Evolutionary conservation across 2,329 filamentous ascomycete genomes (phyloP), one percentile per base, ranked within the genome.

Genomic region (Apiospora phragmitis): DNA sequence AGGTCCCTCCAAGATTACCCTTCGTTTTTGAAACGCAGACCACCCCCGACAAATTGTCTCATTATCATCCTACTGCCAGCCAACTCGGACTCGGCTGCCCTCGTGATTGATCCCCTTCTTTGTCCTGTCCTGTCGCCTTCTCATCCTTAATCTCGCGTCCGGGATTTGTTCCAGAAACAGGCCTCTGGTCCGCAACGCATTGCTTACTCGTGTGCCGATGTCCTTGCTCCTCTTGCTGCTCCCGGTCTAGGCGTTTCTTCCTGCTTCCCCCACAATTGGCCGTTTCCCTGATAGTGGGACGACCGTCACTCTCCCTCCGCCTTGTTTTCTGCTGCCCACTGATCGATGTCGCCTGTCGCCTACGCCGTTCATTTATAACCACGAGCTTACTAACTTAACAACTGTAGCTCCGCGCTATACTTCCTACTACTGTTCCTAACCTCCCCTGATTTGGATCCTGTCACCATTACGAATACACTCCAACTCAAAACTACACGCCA

Each of bases 401-500:
- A 62, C 55, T 62, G 55, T 62, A 62, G 55, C 55, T 38, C 32
- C 29, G 29, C 55, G 55, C 55, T 62, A 62, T 62, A 62, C 32
- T 62, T 62, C 55, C 55, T 62, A n/a, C 55, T 62, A n/a, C 55
- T 38, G 55, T 62, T 9, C 32, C 55, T 62, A 62, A 62, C 35
- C 55, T 21, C 32, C 55, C 32, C 35, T 38, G 32, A 24, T 6
- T 38, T n/a, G 18, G 29, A 62, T 14, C 38, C 32, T 24, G 29
- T 62, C 55, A 62, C 55, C 32, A 62, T 62, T 62, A 62, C 55
- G 55, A 62, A 38, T 62, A 62, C 55, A 43, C 65, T 69, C 71
- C 65, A 65, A 51, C 65, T 69, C 62, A 59, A 62, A 62, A 8
- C 55, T 62, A 38, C 32, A 62, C n/a, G 70, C 69, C 69, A 74